phyloP scores from a whole-genome alignment of 495 filamentous ascomycete species.

The Echria macrotheca region DNA sequence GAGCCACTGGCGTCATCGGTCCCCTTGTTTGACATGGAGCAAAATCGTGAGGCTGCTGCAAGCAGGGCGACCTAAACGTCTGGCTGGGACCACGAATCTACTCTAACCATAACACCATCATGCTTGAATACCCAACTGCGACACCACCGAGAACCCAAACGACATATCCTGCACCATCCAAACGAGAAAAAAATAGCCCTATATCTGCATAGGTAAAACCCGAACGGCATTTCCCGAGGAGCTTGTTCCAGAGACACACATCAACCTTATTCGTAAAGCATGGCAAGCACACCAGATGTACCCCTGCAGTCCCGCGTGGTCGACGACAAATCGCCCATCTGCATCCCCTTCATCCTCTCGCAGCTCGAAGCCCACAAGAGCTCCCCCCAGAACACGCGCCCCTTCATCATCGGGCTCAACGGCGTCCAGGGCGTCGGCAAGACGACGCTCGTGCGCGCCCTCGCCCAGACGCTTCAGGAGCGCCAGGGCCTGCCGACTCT shows the following conservation, averaged over 20 bases:
- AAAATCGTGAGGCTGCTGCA: conserved; percentile 4
- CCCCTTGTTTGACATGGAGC: neutral
- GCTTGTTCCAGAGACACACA: conserved; percentile 3
- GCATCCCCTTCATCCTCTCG: conserved; percentile 77
- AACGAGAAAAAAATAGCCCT: neutral
- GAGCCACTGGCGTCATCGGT: conserved; percentile 9
- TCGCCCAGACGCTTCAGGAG: conserved; percentile 60
- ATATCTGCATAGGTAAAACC: too few species aligned
- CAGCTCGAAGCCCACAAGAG: conserved; percentile 50
- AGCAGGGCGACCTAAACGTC: neutral
- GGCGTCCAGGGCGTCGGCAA: conserved; percentile 87
- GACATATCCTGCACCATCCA: neutral
- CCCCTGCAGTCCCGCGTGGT: conserved; percentile 40
- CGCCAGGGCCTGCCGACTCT: conserved; percentile 63
- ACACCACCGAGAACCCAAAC: neutral
- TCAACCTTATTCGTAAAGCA: neutral
- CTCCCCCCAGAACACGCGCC: conserved; percentile 30
- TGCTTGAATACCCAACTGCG: conserved; percentile 16
- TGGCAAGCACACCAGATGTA: conserved; percentile 16
- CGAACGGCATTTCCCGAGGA: too few species aligned
- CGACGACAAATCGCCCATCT: conserved; percentile 83
- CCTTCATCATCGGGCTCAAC: conserved; percentile 57
- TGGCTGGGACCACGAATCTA: conserved; percentile 9
- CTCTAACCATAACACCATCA: neutral
- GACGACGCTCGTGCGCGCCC: conserved; percentile 72